Base-by-base conservation (phyloP, 495 filamentous ascomycete genomes). In the Hypoxylon intermedium region DNA sequence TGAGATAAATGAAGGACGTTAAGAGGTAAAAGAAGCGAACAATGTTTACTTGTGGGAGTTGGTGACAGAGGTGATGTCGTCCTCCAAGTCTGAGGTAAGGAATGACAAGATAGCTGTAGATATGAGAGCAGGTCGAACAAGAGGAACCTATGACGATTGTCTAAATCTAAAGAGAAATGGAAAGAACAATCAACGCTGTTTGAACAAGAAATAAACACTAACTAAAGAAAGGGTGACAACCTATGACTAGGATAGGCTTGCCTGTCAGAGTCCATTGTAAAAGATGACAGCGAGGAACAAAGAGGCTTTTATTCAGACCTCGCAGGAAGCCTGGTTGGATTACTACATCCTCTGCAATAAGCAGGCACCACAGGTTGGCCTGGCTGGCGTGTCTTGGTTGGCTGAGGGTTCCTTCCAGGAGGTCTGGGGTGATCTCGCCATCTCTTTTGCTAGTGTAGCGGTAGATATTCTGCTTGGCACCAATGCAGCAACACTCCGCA, bases 111-210 rank as follows among this genome's bases (percentile, higher is more conserved):
- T 3, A 18, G 31, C 24, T 30, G 31, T 21, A 50, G 55, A 20
- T 34, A 51, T 40, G 38, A 30, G 26, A 33, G 7, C 5, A 34
- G 33, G 40, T 53, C 7, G 40, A 42, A 59, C 38, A 58, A 54
- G 48, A 54, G 36, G 28, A 37, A 3, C 38, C 16, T 36, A 26
- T 51, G 23, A 40, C 19, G 33, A 51, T 60, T 59, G 55, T 60
- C 31, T 26, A 55, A 34, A 54, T 51, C 47, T 24, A 54, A 34
- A 31, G 13, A 18, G 6, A 12, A 42, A 53, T 45, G 30, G 63
- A 49, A 53, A 58, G 53, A 53, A 53, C 52, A 58, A 58, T 58
- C 58, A 63, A 54, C 48, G 30, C 58, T 62, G 16, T 20, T 46
- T 53, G 18, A 23, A 58, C 33, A 43, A 49, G 33, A 51, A 48